Base-by-base conservation (phyloP, 2,329 filamentous ascomycete species). In the Talaromyces rugulosus region DNA sequence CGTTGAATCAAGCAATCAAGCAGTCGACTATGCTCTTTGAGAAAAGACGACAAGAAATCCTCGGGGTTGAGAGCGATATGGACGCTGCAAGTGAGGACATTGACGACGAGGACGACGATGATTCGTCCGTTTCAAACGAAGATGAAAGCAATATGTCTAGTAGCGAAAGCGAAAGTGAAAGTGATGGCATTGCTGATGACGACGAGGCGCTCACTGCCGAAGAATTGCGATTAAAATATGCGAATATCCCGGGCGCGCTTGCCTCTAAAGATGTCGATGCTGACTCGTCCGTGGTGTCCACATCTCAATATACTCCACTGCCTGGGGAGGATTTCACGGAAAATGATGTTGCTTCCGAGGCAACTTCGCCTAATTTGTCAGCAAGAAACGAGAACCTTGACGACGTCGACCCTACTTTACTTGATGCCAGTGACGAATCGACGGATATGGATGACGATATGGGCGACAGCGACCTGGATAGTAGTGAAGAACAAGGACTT, bases 21-120 rank as follows among this genome's bases (percentile, higher is more conserved):
- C 79, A 82, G 63, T 83, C 81, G 6, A 82, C 80, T 18, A 75
- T 79, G 67, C 74, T 82, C 2, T 78, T 82, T 51, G 77, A 81
- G 64, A 81, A 78, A 58, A 71, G 80, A 55, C 74, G 76, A 42
- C 70, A 74, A 47, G 75, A 78, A 56, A 77, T 76, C 30, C 68
- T 76, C 8, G 65, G 87, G 76, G 66, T 84, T 85, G 72, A 87
- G 83, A 76, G 87, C 85, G 70, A 91, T 87, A 56, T 82, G 90
- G 69, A 91, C 89, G 68, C 87, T 89, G 77, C 90, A 87, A 68
- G 88, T 90, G 68, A 75, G 18, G 74, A 69, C 16, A 30, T 59
- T 61, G 61, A 62, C 42, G 61, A 61, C 9, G 55, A 53, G 2
- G 33, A 61, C 50, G 71, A 71, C 11, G 61, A 60, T 58, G 66